Conservation (phyloP, 345 rosid species). For the Diplotaxis tenuifolia region DNA sequence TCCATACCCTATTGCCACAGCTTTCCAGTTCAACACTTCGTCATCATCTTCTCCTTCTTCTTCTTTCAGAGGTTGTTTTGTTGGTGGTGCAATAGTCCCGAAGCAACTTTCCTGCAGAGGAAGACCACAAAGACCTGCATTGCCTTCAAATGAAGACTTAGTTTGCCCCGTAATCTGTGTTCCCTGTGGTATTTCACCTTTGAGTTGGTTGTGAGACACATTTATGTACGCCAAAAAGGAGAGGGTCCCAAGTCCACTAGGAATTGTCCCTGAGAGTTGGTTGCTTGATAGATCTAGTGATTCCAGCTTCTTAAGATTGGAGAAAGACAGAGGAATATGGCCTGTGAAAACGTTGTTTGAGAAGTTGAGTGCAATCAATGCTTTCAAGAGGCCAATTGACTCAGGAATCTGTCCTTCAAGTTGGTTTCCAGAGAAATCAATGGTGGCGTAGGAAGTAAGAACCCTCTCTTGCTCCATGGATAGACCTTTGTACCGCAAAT, state of each 20-base stretch:
- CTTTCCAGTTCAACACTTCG: too few relatives aligned
- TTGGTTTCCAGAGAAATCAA: neutral
- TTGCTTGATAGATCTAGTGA: neutral
- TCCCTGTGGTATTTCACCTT: too few relatives aligned
- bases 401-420: neutral
- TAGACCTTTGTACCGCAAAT: neutral
- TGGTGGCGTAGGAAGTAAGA: neutral
- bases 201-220: too few relatives aligned
- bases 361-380: too few relatives aligned
- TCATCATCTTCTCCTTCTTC: neutral
- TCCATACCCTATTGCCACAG: neutral
- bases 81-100: neutral
- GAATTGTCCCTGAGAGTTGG: neutral
- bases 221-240: too few relatives aligned
- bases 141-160: too few relatives aligned
- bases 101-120: neutral
- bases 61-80: neutral
- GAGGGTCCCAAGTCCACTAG: neutral
- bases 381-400: neutral
- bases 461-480: neutral
- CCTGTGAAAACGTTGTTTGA: too few relatives aligned
- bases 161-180: too few relatives aligned
- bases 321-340: too few relatives aligned
- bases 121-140: neutral
- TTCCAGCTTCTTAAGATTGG: neutral